phyloP scores from a whole-genome alignment of 2,329 filamentous ascomycete species.

The Xylaria digitata region DNA sequence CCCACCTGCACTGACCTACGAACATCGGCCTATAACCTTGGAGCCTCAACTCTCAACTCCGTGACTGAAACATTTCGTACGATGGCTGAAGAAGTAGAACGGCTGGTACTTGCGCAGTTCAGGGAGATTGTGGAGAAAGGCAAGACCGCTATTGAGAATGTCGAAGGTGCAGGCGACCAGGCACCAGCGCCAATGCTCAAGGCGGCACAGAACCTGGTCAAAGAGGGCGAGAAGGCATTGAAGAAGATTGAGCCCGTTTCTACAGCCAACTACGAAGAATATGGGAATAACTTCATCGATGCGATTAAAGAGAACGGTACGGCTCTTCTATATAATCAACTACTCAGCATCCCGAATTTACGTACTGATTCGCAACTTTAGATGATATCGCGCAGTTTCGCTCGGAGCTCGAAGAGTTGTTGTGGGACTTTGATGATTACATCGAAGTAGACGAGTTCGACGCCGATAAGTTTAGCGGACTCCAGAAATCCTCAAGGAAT shows the following conservation, averaged over 20 bases:
- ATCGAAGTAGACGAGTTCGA: conserved; percentile 63
- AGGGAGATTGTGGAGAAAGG: conserved; percentile 65
- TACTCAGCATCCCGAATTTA: conserved; percentile 6
- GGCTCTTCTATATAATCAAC: conserved; percentile 34
- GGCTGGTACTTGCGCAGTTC: conserved; percentile 63
- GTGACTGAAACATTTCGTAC: conserved; percentile 3
- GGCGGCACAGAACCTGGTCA: conserved; percentile 60
- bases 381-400: conserved; percentile 63
- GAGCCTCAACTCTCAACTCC: conserved; percentile 19
- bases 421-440: conserved; percentile 70
- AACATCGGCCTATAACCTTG: neutral
- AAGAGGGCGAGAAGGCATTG: conserved; percentile 61
- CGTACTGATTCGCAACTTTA: conserved; percentile 43
- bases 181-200: conserved; percentile 58
- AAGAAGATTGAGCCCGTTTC: conserved; percentile 65
- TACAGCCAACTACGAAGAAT: conserved; percentile 60
- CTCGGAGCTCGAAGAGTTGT: conserved; percentile 59
- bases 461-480: conserved; percentile 59
- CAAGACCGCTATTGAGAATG: conserved; percentile 60
- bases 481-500: conserved; percentile 61
- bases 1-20: conserved; percentile 13
- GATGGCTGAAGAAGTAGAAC: conserved; percentile 51
- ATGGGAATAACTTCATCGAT: conserved; percentile 61
- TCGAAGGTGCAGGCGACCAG: conserved; percentile 53
- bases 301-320: conserved; percentile 66